A percentile compares a stretch with the other conserved stretches of the same genome.
phyloP scores from a whole-genome alignment of 2,329 filamentous ascomycete genomes.

The Alternaria postmessia region DNA sequence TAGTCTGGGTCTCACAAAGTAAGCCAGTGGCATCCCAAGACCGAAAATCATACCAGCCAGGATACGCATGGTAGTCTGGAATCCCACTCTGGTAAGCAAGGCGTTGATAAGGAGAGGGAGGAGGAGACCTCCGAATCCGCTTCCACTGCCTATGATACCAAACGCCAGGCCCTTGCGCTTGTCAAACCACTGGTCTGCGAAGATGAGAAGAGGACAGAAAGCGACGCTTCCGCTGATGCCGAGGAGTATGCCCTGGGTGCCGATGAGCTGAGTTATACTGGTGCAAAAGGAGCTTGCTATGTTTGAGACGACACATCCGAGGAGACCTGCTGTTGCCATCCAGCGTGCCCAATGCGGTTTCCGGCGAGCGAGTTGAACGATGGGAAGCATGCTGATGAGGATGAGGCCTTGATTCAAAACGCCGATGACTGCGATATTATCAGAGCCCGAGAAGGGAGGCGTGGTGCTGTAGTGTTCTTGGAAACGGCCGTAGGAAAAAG shows the following conservation, averaged over 20 bases:
- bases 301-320: not conserved
- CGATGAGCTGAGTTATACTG: not conserved
- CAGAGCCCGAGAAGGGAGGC: slow-evolving; percentile 62
- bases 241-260: not conserved
- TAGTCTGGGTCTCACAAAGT: not conserved
- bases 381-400: slow-evolving; percentile 53
- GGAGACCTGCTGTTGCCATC: slow-evolving; percentile 26
- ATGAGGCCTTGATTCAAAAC: slow-evolving; percentile 64
- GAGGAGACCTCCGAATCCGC: not conserved
- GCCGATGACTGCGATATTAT: slow-evolving; percentile 68
- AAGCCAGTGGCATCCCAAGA: not conserved
- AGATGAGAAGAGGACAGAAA: slow-evolving; percentile 59
- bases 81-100: not conserved
- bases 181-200: slow-evolving; percentile 69
- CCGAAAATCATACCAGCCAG: not conserved
- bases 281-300: not conserved
- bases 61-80: not conserved
- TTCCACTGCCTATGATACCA: slow-evolving; percentile 64
- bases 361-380: slow-evolving; percentile 42
- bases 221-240: slow-evolving; percentile 44
- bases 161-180: slow-evolving; percentile 65
- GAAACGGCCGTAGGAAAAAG: slow-evolving; percentile 74
- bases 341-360: slow-evolving; percentile 43
- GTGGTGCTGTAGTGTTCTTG: slow-evolving; percentile 72
- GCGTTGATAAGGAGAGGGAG: not conserved